Conservation (phyloP, 2,329 filamentous ascomycete species). For the Pseudogymnoascus sp. region DNA sequence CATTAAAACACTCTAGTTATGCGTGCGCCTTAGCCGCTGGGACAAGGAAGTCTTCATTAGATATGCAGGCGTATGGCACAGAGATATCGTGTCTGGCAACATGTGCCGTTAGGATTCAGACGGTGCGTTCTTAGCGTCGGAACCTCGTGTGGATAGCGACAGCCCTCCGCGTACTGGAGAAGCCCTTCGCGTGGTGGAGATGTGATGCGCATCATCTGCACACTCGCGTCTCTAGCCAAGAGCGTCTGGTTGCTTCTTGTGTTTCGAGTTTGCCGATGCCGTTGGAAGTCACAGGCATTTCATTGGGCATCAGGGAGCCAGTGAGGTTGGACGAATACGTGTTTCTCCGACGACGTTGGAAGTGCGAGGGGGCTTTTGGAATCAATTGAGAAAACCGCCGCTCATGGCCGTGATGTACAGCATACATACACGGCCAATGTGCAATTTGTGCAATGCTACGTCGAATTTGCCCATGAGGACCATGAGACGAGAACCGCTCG, state of each 20-base stretch:
- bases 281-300: not conserved
- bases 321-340: not conserved
- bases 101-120: not conserved
- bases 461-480: not conserved
- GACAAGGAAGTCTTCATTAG: not conserved
- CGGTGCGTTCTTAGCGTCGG: not conserved
- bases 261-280: constrained; percentile 1
- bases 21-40: not conserved
- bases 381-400: not conserved
- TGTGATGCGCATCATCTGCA: not conserved
- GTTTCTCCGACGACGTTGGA: not conserved
- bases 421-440: not conserved
- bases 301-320: not conserved
- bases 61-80: not conserved
- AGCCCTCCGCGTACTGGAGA: not conserved
- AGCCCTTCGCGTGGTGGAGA: not conserved
- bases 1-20: not conserved
- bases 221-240: not conserved
- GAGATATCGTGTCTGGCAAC: not conserved
- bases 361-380: not conserved
- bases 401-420: not conserved
- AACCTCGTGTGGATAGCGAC: not conserved
- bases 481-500: not conserved
- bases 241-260: not conserved
- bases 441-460: not conserved